These are phyloP conservation scores for Heliamphora pulchella DNA, from an alignment of 179 eudicot genomes.

Conservation along the genomic window DNA sequence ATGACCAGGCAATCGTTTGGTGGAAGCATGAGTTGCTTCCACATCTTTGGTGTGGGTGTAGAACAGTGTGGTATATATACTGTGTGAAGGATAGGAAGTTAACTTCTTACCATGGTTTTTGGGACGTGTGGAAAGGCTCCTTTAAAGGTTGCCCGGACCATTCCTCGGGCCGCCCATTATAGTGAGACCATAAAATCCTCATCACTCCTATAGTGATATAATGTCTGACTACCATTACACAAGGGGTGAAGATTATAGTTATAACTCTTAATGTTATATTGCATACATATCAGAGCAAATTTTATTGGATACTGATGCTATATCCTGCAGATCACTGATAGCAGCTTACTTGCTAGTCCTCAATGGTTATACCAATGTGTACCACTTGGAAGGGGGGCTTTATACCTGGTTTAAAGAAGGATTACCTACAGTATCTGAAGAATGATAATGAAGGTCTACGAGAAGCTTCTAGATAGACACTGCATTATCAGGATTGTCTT, in stretches of 20 bases:
- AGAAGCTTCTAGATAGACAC: conserved; percentile 6
- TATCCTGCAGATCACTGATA: conserved; percentile 71
- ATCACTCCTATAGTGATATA: background rate
- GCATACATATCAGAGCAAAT: background rate
- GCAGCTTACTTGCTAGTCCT: conserved; percentile 95
- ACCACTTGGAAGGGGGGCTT: conserved; percentile 89
- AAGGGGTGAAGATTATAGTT: background rate
- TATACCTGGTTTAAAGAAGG: conserved; percentile 77
- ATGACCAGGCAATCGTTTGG: too few species aligned
- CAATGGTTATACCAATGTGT: conserved; percentile 81
- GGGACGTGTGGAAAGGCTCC: too few species aligned
- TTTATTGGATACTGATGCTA: background rate
- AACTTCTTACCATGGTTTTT: too few species aligned
- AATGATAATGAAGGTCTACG: conserved; percentile 24
- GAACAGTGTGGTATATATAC: too few species aligned
- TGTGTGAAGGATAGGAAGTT: too few species aligned
- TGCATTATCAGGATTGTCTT: background rate
- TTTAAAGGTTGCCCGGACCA: too few species aligned
- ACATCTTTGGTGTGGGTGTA: too few species aligned
- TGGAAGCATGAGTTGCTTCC: too few species aligned
- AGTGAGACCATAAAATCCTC: too few species aligned
- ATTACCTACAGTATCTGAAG: conserved; percentile 63
- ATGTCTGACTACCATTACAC: background rate
- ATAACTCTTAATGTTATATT: background rate
- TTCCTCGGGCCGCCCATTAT: too few species aligned